Conservation (phyloP, 371 early-diverging fungal species). For the Mucor piriformis region DNA sequence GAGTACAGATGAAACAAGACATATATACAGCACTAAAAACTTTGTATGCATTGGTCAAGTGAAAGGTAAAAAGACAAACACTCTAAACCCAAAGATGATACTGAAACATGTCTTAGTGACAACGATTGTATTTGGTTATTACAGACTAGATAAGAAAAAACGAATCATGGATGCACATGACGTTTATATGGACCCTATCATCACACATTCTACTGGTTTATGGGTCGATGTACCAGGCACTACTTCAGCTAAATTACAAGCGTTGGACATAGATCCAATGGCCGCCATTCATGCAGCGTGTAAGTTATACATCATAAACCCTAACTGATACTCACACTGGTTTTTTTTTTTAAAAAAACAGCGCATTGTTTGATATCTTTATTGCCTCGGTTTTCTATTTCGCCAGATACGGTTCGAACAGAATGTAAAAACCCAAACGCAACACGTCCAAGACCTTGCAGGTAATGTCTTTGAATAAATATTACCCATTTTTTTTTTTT, state of each 20-base stretch:
- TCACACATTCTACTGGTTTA: constrained; percentile 38
- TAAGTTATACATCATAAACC: constrained; percentile 8
- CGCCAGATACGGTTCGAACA: constrained; percentile 33
- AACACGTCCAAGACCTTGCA: constrained; percentile 37
- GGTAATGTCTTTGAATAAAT: constrained; percentile 8
- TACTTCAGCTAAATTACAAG: constrained; percentile 24
- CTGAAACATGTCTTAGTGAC: constrained; percentile 42
- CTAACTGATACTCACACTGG: not conserved
- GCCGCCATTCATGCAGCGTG: constrained; percentile 53
- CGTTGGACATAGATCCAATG: constrained; percentile 40
- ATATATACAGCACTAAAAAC: constrained; percentile 16
- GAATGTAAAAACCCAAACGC: constrained; percentile 57
- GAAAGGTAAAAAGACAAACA: constrained; percentile 54
- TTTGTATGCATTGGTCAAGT: constrained; percentile 38
- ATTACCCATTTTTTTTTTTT: no score
- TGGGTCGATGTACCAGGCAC: constrained; percentile 44
- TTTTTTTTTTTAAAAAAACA: constrained; percentile 10
- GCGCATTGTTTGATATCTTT: constrained; percentile 46
- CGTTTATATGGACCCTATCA: constrained; percentile 53
- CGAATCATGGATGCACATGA: constrained; percentile 51
- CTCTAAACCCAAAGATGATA: constrained; percentile 56
- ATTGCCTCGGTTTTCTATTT: constrained; percentile 35
- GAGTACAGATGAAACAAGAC: constrained; percentile 25
- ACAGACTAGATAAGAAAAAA: constrained; percentile 46
- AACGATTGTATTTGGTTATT: constrained; percentile 62